These are phyloP conservation scores for Gypsophila paniculata DNA, from an alignment of 179 eudicot species.

Conservation along the genomic window DNA sequence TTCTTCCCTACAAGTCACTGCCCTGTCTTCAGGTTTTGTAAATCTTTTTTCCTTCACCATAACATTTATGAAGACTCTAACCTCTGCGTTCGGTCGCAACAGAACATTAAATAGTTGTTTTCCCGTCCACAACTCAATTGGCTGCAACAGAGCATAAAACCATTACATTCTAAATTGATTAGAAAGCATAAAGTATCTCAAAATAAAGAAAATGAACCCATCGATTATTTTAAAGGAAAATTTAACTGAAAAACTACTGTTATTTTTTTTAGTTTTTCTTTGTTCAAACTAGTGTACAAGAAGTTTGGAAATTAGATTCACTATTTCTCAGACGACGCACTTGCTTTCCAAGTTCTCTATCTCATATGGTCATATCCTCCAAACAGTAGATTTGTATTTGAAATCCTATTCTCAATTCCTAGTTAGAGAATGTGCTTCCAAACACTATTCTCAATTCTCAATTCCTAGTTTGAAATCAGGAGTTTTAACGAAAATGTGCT, in stretches of 20 bases:
- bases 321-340: no score
- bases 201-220: neutral
- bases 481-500: no score
- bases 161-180: neutral
- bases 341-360: no score
- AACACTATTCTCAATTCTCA: no score
- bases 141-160: conserved; percentile 48
- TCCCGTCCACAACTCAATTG: conserved; percentile 96
- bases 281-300: no score
- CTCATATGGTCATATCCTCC: no score
- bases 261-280: no score
- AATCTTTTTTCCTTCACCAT: conserved; percentile 69
- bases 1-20: conserved; percentile 32
- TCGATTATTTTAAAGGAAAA: neutral
- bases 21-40: conserved; percentile 30
- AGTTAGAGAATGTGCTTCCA: no score
- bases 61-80: conserved; percentile 79
- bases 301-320: no score
- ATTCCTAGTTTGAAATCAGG: no score
- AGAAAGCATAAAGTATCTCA: neutral
- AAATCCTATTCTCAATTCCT: no score
- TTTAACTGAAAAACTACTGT: neutral
- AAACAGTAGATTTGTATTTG: no score
- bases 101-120: conserved; percentile 83
- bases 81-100: conserved; percentile 67